Percentiles rank a stretch among this genome's conserved stretches.
Conservation (phyloP, 176 grass and related monocot genomes). For the Carex cristatella region DNA sequence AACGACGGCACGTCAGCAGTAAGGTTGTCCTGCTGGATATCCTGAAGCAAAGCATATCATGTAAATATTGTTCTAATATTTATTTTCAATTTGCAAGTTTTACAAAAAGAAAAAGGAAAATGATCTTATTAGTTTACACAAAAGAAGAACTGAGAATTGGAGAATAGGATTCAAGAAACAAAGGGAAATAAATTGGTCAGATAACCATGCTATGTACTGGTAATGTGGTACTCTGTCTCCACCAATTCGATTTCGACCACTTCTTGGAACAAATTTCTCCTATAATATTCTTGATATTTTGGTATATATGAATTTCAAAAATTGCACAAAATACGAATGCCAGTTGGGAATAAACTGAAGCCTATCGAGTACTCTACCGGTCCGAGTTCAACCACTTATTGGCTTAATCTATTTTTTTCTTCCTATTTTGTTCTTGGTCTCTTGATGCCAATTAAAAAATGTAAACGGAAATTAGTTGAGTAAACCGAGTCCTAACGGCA, state of each 20-base stretch:
- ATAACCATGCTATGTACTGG: neutral
- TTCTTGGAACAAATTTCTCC: neutral
- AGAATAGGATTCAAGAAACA: neutral
- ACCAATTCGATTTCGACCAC: neutral
- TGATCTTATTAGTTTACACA: neutral
- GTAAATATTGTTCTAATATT: too few species aligned
- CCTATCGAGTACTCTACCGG: neutral
- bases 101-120: neutral
- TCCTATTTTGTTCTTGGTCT: neutral
- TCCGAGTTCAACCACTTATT: neutral
- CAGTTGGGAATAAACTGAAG: too few species aligned
- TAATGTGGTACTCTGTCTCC: neutral
- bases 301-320: neutral
- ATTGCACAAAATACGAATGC: too few species aligned
- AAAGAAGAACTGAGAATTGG: neutral
- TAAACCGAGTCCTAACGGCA: neutral
- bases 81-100: too few species aligned
- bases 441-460: neutral
- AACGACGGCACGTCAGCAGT: neutral
- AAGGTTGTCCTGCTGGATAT: neutral
- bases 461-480: neutral
- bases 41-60: too few species aligned
- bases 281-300: neutral
- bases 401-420: neutral
- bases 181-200: too few species aligned